These are phyloP conservation scores for Cephaloascus albidus DNA, from an alignment of 805 yeast genomes.

Conservation along the genomic window DNA sequence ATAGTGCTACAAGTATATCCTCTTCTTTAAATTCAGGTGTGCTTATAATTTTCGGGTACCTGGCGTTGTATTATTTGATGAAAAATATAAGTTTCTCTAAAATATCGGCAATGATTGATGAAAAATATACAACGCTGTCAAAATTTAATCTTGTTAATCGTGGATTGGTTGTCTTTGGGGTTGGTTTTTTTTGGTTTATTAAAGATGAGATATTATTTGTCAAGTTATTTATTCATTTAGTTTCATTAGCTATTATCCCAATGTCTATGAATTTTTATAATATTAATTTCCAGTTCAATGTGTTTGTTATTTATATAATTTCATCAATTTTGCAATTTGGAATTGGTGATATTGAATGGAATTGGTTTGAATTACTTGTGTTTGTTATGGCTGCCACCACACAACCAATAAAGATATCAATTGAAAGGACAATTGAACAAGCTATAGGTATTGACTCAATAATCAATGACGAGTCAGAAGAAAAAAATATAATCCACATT, in stretches of 20 bases:
- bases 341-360: too few relatives aligned
- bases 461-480: neutral
- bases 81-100: too few relatives aligned
- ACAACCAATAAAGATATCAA: neutral
- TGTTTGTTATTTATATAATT: neutral
- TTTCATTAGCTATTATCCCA: neutral
- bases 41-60: neutral
- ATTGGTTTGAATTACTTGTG: neutral
- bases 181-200: neutral
- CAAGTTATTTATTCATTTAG: too few relatives aligned
- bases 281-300: neutral
- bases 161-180: neutral
- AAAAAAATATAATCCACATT: slow-evolving; percentile 7
- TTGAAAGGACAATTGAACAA: neutral
- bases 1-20: neutral
- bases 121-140: neutral
- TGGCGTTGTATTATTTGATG: neutral
- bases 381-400: neutral
- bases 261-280: neutral
- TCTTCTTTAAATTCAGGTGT: neutral
- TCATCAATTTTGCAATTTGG: neutral
- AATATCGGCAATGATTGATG: neutral
- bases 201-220: too few relatives aligned
- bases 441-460: neutral
- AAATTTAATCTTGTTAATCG: too few relatives aligned